A percentile compares a stretch with the other conserved stretches of the same genome.
These are phyloP conservation scores for Terana coerulea DNA, from an alignment of 768 basidiomycete species.

Conservation along the genomic window DNA sequence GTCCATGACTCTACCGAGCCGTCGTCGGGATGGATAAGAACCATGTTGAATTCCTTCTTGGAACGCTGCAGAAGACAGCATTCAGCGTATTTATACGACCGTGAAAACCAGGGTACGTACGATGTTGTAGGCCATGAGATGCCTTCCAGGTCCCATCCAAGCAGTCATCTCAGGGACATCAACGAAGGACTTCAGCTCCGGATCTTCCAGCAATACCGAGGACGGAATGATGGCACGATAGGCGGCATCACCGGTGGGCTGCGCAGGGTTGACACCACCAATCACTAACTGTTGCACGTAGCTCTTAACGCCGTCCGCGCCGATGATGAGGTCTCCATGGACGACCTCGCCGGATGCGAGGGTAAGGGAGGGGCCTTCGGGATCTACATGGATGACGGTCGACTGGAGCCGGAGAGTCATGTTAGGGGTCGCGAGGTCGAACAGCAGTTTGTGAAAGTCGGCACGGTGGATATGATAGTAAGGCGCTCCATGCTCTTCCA, in stretches of 20 bases:
- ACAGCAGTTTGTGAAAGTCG: conserved; percentile 38
- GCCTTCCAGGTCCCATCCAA: conserved; percentile 55
- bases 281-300: conserved; percentile 47
- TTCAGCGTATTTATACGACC: neutral
- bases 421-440: conserved; percentile 29
- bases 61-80: conserved; percentile 21
- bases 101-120: conserved; percentile 25
- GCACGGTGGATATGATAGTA: conserved; percentile 43
- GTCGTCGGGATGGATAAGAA: conserved; percentile 35
- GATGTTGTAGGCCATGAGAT: conserved; percentile 43
- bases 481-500: conserved; percentile 33
- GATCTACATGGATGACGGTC: conserved; percentile 28
- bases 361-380: conserved; percentile 32
- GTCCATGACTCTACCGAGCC: conserved; percentile 41
- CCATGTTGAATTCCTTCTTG: conserved; percentile 34
- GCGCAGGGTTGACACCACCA: conserved; percentile 37
- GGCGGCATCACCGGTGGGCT: conserved; percentile 59
- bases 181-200: conserved; percentile 46
- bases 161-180: conserved; percentile 49
- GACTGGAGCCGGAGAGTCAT: conserved; percentile 32
- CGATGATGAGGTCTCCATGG: conserved; percentile 33
- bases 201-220: conserved; percentile 42
- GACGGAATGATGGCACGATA: conserved; percentile 54
- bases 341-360: conserved; percentile 34
- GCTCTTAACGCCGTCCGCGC: conserved; percentile 46